These are phyloP conservation scores for Phytomonas sp. DNA, from an alignment of 208 protist species.

Conservation along the genomic window DNA sequence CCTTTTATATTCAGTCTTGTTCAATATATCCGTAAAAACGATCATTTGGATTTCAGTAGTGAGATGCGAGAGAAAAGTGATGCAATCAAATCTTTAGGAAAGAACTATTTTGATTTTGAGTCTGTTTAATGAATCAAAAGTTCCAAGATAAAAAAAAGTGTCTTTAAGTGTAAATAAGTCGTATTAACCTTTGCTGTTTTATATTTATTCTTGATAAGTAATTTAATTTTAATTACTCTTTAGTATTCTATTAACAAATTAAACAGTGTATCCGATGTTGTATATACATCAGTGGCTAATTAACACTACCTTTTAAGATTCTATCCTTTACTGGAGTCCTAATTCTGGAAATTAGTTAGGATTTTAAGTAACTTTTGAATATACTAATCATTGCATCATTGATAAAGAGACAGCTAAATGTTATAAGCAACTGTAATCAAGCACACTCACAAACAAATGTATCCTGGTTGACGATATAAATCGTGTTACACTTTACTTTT, in stretches of 20 bases:
- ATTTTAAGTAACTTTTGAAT: slow-evolving; percentile 75
- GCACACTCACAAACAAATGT: slow-evolving; percentile 50
- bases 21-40: background rate
- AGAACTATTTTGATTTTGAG: background rate
- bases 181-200: slow-evolving; percentile 91
- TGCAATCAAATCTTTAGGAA: background rate
- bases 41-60: background rate
- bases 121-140: background rate
- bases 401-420: slow-evolving; percentile 63
- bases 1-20: background rate
- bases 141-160: slow-evolving; percentile 79
- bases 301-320: slow-evolving; percentile 84
- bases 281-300: slow-evolving; percentile 53
- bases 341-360: slow-evolving; percentile 68
- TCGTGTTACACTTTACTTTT: slow-evolving; percentile 84
- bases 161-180: slow-evolving; percentile 89
- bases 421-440: slow-evolving; percentile 71
- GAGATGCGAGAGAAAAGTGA: background rate
- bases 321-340: slow-evolving; percentile 89
- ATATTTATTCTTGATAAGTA: slow-evolving; percentile 71
- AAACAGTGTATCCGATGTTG: slow-evolving; percentile 72
- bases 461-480: slow-evolving; percentile 83
- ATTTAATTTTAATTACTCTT: slow-evolving; percentile 30
- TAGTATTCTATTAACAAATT: slow-evolving; percentile 73
- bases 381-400: slow-evolving; percentile 41